Conservation (phyloP, 306 rosid species). For the Hippophae rhamnoides region DNA sequence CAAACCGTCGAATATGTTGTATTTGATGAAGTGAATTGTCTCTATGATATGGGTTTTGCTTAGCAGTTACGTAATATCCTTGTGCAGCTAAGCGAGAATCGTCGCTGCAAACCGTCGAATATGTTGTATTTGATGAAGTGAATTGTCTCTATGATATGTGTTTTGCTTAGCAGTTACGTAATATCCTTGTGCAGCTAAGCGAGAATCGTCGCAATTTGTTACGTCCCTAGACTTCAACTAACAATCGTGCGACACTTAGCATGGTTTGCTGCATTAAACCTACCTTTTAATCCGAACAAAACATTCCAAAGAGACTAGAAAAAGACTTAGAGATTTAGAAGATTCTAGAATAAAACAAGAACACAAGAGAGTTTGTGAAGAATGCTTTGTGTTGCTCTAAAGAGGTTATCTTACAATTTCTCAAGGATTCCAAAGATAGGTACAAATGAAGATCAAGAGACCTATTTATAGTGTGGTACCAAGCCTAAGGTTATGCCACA, state of each 20-base stretch:
- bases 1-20: constrained; percentile 82
- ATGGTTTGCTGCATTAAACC: neutral
- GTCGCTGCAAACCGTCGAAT: constrained; percentile 78
- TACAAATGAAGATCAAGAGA: too few relatives aligned
- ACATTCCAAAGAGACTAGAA: too few relatives aligned
- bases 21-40: constrained; percentile 82
- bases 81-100: constrained; percentile 63
- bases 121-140: constrained; percentile 90
- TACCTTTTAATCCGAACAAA: too few relatives aligned
- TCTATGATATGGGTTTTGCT: constrained; percentile 82
- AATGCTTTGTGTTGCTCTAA: too few relatives aligned
- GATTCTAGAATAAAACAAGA: too few relatives aligned
- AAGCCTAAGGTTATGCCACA: too few relatives aligned
- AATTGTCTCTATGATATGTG: constrained; percentile 83
- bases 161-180: constrained; percentile 79
- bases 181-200: constrained; percentile 63
- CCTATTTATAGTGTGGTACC: too few relatives aligned
- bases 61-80: constrained; percentile 84
- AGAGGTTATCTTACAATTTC: too few relatives aligned
- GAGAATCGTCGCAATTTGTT: constrained; percentile 87
- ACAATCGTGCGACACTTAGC: too few relatives aligned
- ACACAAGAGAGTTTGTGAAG: too few relatives aligned
- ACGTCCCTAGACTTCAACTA: constrained; percentile 6
- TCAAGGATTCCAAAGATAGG: too few relatives aligned
- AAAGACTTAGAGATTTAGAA: too few relatives aligned